These are phyloP conservation scores for Lavandula angustifolia DNA, from an alignment of 257 asterid genomes.

Conservation along the genomic window DNA sequence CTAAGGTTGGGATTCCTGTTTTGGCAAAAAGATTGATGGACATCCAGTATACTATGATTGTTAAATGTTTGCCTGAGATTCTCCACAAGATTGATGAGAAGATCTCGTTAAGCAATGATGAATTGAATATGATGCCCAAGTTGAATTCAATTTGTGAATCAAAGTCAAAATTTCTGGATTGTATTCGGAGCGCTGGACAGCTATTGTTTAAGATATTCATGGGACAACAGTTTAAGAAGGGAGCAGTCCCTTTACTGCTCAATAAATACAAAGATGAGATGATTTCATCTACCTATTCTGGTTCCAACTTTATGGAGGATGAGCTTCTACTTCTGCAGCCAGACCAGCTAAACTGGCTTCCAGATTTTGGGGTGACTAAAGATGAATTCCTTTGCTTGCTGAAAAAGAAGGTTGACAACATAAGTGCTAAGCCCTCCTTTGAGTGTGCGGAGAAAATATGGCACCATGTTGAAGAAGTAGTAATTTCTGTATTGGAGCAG, in stretches of 20 bases:
- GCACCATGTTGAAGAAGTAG: constrained; percentile 3
- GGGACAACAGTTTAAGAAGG: no score
- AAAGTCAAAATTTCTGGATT: no score
- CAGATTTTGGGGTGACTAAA: no score
- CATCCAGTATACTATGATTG: constrained; percentile 40
- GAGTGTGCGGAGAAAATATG: constrained; percentile 11
- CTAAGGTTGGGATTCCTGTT: constrained; percentile 31
- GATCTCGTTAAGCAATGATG: no score
- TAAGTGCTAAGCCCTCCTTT: neutral
- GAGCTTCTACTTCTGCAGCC: constrained; percentile 40
- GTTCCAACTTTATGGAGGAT: constrained; percentile 25
- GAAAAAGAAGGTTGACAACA: constrained; percentile 5
- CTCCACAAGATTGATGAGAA: constrained; percentile 39
- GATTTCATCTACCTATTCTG: neutral
- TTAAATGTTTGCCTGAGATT: constrained; percentile 40
- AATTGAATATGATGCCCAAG: constrained; percentile 42
- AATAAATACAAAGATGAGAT: constrained; percentile 32
- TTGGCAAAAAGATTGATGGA: constrained; percentile 37
- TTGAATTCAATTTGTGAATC: no score
- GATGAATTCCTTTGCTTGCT: constrained; percentile 18
- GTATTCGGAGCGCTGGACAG: no score
- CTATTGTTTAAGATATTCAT: no score
- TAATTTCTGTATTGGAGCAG: constrained; percentile 12
- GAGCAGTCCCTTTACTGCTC: no score
- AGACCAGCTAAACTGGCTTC: constrained; percentile 28